These are phyloP conservation scores for Priceomyces castillae DNA, from an alignment of 805 yeast species.

Conservation along the genomic window DNA sequence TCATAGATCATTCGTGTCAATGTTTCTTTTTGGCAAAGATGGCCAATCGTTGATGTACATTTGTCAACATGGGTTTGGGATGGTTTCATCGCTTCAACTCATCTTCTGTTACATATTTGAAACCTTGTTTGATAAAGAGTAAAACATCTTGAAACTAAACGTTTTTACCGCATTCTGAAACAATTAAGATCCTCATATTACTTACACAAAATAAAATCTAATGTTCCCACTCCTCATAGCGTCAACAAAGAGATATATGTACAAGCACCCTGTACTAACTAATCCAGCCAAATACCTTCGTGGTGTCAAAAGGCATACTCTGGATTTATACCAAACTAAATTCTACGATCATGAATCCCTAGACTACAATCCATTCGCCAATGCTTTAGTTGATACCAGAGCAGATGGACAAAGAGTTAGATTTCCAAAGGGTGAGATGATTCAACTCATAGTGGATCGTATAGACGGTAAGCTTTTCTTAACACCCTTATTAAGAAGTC, in stretches of 20 bases:
- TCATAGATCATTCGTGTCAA: no score
- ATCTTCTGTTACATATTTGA: no score
- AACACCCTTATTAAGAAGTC: conserved; percentile 17
- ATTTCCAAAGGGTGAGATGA: conserved; percentile 26
- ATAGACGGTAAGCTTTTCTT: conserved; percentile 9
- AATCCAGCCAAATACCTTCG: conserved; percentile 30
- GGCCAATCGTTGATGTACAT: no score
- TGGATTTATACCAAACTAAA: conserved; percentile 15
- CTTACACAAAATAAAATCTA: no score
- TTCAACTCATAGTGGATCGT: conserved; percentile 9
- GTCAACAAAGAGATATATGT: neutral
- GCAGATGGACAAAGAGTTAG: conserved; percentile 20
- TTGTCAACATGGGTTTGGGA: no score
- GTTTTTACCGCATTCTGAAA: no score
- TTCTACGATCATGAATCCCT: conserved; percentile 18
- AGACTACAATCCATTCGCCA: conserved; percentile 28
- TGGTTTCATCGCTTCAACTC: no score
- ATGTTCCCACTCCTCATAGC: no score
- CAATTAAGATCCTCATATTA: no score
- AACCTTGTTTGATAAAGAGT: no score
- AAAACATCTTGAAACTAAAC: no score
- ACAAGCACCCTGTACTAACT: conserved; percentile 28
- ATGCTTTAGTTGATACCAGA: conserved; percentile 21
- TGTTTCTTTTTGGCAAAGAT: no score
- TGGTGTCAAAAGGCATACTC: conserved; percentile 19